phyloP scores from a whole-genome alignment of 805 yeast genomes.

The Lipomyces anomalus region DNA sequence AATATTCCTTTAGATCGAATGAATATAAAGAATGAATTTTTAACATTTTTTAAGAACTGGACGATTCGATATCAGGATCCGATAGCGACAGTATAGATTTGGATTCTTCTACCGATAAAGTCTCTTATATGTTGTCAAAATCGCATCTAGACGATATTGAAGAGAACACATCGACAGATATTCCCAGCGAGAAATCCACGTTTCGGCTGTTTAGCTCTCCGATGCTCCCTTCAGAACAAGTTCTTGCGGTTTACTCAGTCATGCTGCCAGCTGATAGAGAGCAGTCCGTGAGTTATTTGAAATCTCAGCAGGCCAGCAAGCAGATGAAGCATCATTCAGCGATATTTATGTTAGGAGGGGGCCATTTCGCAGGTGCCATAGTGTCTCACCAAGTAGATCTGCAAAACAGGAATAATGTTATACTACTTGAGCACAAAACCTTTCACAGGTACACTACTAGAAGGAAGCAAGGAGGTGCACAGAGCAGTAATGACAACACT shows the following conservation, averaged over 20 bases:
- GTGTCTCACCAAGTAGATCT: conserved; percentile 59
- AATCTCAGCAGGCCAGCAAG: conserved; percentile 40
- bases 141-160: conserved; percentile 16
- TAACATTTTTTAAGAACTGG: conserved; percentile 11
- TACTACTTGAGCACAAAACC: conserved; percentile 68
- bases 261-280: conserved; percentile 30
- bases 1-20: background rate
- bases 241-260: conserved; percentile 18
- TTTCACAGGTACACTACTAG: conserved; percentile 94
- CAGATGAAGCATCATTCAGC: conserved; percentile 47
- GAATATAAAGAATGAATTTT: background rate
- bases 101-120: conserved; percentile 29
- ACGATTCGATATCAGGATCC: conserved; percentile 52
- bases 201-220: conserved; percentile 9
- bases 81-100: conserved; percentile 41
- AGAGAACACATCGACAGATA: conserved; percentile 24
- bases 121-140: conserved; percentile 4
- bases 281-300: conserved; percentile 44
- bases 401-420: conserved; percentile 56
- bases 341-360: conserved; percentile 91
- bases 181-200: conserved; percentile 11
- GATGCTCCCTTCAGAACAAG: conserved; percentile 9
- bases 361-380: conserved; percentile 96
- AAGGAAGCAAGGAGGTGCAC: conserved; percentile 96
- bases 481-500: conserved; percentile 84